phyloP scores from a whole-genome alignment of 2,329 filamentous ascomycete genomes.

The Seiridium unicorne region DNA sequence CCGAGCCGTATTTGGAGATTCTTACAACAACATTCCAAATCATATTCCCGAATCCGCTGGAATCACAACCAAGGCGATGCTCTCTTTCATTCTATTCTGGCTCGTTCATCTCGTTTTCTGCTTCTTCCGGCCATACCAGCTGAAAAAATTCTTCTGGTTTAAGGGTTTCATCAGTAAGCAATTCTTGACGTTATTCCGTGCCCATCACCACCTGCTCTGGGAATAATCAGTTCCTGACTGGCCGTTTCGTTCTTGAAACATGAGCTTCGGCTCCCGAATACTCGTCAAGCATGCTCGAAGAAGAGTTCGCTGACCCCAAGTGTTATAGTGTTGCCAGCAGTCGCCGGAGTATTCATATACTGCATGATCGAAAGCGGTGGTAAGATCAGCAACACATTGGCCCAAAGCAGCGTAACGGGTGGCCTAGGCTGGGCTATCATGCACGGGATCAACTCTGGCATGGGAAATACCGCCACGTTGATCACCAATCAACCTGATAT shows the following conservation, averaged over 20 bases:
- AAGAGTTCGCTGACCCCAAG: too few relatives aligned
- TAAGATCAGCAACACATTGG: neutral
- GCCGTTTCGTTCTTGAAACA: too few relatives aligned
- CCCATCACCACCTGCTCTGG: too few relatives aligned
- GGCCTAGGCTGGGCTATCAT: conserved; percentile 6
- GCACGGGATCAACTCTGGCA: conserved; percentile 5
- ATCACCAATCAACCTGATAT: conserved; percentile 7
- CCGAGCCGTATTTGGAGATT: conserved; percentile 28
- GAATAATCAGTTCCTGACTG: too few relatives aligned
- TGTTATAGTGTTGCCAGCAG: conserved; percentile 30
- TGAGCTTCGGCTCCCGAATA: too few relatives aligned
- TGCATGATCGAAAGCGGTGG: conserved; percentile 4
- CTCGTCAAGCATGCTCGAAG: too few relatives aligned
- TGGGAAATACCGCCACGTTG: conserved; percentile 7
- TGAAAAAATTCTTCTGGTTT: conserved; percentile 42
- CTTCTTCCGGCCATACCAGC: conserved; percentile 40
- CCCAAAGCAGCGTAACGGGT: neutral
- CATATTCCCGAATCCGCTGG: conserved; percentile 33
- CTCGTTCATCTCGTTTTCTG: conserved; percentile 37
- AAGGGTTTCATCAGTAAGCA: conserved; percentile 28
- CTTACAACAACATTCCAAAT: conserved; percentile 34
- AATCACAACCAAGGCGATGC: conserved; percentile 36
- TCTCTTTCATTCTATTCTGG: conserved; percentile 36
- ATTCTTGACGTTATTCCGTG: too few relatives aligned
- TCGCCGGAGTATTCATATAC: conserved; percentile 13